Base-by-base conservation (phyloP, 2,329 filamentous ascomycete genomes). In the Claviceps purpurea region DNA sequence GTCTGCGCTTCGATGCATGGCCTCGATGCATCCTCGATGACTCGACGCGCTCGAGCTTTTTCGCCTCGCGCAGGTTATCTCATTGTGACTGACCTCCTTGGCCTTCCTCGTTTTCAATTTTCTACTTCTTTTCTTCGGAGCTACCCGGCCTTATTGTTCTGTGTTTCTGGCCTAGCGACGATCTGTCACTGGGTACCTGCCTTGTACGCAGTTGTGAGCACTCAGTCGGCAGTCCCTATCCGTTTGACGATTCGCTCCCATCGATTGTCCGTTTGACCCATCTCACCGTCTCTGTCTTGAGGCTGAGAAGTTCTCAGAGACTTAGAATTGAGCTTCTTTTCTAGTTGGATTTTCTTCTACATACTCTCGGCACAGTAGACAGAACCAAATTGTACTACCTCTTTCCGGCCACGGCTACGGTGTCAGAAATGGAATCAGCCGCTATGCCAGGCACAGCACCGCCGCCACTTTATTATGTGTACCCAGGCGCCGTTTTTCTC, bases 401-500 rank as follows among this genome's bases (percentile, higher is more conserved):
- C 26, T 11, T 13, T 18, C 49, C 20, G 18, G 24, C 22, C 39
- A 30, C 11, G 37, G 39, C 13, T 40, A 11, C 16, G 16, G 13
- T 34, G 10, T 48, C 49, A 11, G 37, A 39, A 18, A 55, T 55
- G 53, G 48, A 50, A 18, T 45, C 47, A 5, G 41, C 41, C 40
- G 38, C 41, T 44, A 51, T 51, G 22, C 37, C 55, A 39, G 54
- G 56, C 48, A 51, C 56, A 39, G 55, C 68, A 55, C 64, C 75
- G 52, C 63, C 67, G 46, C 65, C 67, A 56, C 67, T 84, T 45
- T 77, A 79, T 65, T 84, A 84, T 62, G 65, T 72, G 8, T 82
- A 78, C 57, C 81, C 83, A 11, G 69, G 75, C 10, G 54, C 71
- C 20, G 65, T 81, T 54, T 81, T 82, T 58, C 47, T 70, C 51